Evolutionary conservation across 2,329 filamentous ascomycete genomes (phyloP).

Genomic region (Elsinoe fawcettii): DNA sequence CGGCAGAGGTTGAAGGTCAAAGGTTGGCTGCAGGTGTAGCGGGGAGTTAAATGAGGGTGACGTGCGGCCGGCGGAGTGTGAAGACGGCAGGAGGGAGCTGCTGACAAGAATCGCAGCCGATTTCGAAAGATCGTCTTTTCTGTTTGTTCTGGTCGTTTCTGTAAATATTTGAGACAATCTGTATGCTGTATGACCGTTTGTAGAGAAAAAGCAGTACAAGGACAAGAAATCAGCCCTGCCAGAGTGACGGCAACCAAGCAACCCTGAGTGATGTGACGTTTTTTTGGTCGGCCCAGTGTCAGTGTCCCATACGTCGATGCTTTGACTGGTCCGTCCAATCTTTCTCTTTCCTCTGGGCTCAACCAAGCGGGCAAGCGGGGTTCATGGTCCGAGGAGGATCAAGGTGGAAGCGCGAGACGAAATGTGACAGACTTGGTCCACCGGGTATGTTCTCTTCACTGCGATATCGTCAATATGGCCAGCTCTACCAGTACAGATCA

Average conservation of each 20-base stretch:
- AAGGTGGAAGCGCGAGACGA: neutral
- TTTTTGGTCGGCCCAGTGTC: neutral
- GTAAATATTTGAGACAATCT: neutral
- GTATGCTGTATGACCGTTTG: neutral
- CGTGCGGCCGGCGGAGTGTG: neutral
- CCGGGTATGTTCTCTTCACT: neutral
- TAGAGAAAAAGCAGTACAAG: constrained; percentile 2
- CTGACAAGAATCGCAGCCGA: neutral
- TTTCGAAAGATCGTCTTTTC: neutral
- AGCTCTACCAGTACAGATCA: neutral
- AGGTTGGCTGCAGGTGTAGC: constrained; percentile 3
- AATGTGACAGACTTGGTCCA: neutral
- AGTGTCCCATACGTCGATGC: neutral
- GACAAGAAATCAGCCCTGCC: neutral
- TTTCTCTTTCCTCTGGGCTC: neutral
- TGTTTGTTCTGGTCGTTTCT: neutral
- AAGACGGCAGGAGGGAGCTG: neutral
- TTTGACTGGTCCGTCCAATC: neutral
- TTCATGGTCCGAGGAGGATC: neutral
- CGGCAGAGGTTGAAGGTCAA: constrained; percentile 1
- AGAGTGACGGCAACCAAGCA: constrained; percentile 1
- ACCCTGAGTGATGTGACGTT: neutral
- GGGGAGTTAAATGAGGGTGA: constrained; percentile 12
- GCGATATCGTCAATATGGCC: neutral
- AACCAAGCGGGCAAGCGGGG: neutral